Evolutionary conservation across 257 asterid genomes (phyloP), one percentile per base, ranked within the genome.

Genomic region (Solanum paucissectum): DNA sequence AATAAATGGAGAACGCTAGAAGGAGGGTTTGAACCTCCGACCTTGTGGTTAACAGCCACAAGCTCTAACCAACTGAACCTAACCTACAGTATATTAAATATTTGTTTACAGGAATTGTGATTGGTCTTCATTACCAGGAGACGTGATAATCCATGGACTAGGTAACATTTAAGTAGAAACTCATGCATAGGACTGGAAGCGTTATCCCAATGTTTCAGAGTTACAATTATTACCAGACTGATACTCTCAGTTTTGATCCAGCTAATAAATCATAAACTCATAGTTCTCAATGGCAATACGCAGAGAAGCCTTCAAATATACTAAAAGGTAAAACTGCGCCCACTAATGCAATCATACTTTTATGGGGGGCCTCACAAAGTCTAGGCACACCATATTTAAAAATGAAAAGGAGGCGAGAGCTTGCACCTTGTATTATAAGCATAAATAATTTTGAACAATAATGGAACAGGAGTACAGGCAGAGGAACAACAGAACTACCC

Each of bases 21-120:
- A 91, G 93, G 90, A 91, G 94, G 94, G 92, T 72, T 92, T 86
- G 94, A 92, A 95, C 98, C 98, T 97, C 96, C 96, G 96, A 95
- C 98, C 98, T 95, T 95, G 98, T 95, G 98, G 99, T 95, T 95
- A 95, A 95, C 98, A 95, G 99, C 98, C 98, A 97, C 98, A 95
- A 96, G 32, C 32, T 62, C 32, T 23, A 62, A 62, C 69, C 6
- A 62, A 62, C 6, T 62, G 69, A 62, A 68, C 18, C 74, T 42
- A 42, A 79, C 64, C 84, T 79, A 44, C 64, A 79, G 21, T 42
- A 25, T 25, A 27, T 42, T 76, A 76, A 40, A 38, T 76, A 76
- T 76, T n/a, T 76, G 60, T 38, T 25, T 77, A 77, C 60, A 77
- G 62, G 84, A 25, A n/a, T 42, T 42, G 37, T 4, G 37, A 42